phyloP scores from a whole-genome alignment of 1,284 basidiomycete genomes.

The Neolentinus lepideus region DNA sequence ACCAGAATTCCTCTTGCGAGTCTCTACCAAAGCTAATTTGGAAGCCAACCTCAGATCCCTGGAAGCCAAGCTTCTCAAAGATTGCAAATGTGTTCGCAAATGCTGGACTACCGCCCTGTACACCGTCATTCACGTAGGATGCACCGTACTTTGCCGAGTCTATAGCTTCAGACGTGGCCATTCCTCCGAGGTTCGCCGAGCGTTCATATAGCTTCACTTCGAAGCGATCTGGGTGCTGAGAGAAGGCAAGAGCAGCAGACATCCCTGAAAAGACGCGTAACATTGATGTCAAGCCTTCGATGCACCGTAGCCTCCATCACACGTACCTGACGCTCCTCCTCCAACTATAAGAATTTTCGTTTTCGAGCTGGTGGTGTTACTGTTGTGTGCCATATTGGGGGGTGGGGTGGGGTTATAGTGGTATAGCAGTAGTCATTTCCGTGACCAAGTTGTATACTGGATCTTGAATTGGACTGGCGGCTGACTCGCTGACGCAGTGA shows the following conservation, averaged over 20 bases:
- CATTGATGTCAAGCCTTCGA: background rate
- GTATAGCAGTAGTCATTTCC: no score
- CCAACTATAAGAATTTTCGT: background rate
- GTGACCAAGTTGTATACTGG: no score
- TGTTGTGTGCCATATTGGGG: no score
- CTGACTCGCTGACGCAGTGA: no score
- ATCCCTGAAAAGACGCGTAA: conserved; percentile 28
- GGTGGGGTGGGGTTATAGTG: no score
- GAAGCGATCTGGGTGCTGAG: conserved; percentile 47
- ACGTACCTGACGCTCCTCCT: background rate
- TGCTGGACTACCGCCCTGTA: conserved; percentile 47
- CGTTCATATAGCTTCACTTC: conserved; percentile 50
- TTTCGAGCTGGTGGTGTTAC: background rate
- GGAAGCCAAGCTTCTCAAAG: conserved; percentile 48
- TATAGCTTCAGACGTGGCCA: conserved; percentile 50
- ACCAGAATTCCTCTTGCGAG: conserved; percentile 46
- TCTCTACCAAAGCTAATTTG: conserved; percentile 61
- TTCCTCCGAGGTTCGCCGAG: conserved; percentile 46
- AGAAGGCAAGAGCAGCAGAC: conserved; percentile 48
- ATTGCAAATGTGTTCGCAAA: conserved; percentile 54
- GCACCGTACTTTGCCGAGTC: conserved; percentile 41
- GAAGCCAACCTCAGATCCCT: conserved; percentile 46
- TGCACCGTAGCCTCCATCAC: background rate
- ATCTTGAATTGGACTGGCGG: no score
- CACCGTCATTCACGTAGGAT: conserved; percentile 53